Evolutionary conservation across 2,329 filamentous ascomycete species (phyloP), one percentile per base, ranked within the genome.

Genomic region (Epichloe uncinata): DNA sequence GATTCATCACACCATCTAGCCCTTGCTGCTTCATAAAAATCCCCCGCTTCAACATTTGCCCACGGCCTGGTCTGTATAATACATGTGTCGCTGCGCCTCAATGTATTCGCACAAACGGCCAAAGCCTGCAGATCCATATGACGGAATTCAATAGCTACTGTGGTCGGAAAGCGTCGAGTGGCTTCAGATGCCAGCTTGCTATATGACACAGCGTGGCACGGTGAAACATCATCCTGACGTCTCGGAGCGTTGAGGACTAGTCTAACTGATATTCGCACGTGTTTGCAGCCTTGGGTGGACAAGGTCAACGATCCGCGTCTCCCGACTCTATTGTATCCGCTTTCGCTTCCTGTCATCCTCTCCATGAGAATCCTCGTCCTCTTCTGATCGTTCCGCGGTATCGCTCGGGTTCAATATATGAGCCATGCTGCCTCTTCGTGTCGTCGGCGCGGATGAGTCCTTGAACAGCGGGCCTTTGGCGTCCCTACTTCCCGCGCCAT

Each of bases 291-390:
- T 30, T 30, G 8, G 26, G 26, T 30, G 8, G 26, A 9, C 26
- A 30, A 9, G 8, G 26, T 30, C 26, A 30, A 30, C 8, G 13
- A 16, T 38, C 36, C 36, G 16, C 4, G 36, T 1, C 37, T 18
- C 11, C 13, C 20, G 3, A 9, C 20, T 9, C 42, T 47, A 79
- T 56, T 75, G 70, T 56, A 81, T 65, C 49, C 80, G 72, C 63
- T 82, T 82, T 51, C 80, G 71, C 62, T 84, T 84, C 42, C 77
- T 69, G 55, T 79, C 77, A 11, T 79, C 76, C 20, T 81, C 76
- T 20, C 73, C 75, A 34, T 76, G 66, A 0, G 67, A 67, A 42
- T 77, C 75, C 43, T 75, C 75, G 50, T 78, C 77, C 50, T 79
- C 77, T 30, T 78, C 73, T 5, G 75, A 73, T 37, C 73, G 67